Percentiles rank a stretch among this genome's conserved stretches.
phyloP scores from a whole-genome alignment of 2,329 filamentous ascomycete species.

The Phialophora verrucosa region DNA sequence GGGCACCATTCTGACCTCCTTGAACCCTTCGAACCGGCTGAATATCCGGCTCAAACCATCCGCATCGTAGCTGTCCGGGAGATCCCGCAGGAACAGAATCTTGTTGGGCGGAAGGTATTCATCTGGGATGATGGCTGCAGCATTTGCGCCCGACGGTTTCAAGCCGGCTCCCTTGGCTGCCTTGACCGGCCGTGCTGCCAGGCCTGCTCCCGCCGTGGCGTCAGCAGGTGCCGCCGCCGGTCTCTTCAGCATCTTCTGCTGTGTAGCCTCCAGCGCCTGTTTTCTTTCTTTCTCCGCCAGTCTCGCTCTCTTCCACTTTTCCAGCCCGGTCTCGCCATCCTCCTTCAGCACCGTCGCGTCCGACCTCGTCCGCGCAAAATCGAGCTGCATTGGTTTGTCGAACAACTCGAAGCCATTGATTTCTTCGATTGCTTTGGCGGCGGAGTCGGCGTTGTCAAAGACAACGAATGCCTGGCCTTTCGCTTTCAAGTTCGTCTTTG shows the following conservation, averaged over 20 bases:
- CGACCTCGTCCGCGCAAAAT: slow-evolving; percentile 80
- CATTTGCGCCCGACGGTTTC: slow-evolving; percentile 73
- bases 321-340: slow-evolving; percentile 79
- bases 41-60: slow-evolving; percentile 82
- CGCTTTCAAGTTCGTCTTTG: slow-evolving; percentile 86
- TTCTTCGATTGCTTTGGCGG: slow-evolving; percentile 80
- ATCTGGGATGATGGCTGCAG: slow-evolving; percentile 82
- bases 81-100: slow-evolving; percentile 89
- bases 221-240: slow-evolving; percentile 52
- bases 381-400: slow-evolving; percentile 84
- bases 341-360: slow-evolving; percentile 82
- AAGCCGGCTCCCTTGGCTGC: slow-evolving; percentile 73
- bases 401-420: slow-evolving; percentile 92
- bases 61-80: slow-evolving; percentile 84
- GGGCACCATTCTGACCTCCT: slow-evolving; percentile 87
- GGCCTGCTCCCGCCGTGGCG: slow-evolving; percentile 44
- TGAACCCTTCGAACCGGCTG: slow-evolving; percentile 88
- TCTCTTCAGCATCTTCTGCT: slow-evolving; percentile 73
- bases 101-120: slow-evolving; percentile 98
- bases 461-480: slow-evolving; percentile 97
- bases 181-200: slow-evolving; percentile 57
- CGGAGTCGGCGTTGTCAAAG: slow-evolving; percentile 81
- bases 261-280: slow-evolving; percentile 79
- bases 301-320: slow-evolving; percentile 81
- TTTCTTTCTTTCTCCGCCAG: slow-evolving; percentile 86